These are phyloP conservation scores for Plantago lanceolata DNA, from an alignment of 305 asterid genomes.

Conservation along the genomic window DNA sequence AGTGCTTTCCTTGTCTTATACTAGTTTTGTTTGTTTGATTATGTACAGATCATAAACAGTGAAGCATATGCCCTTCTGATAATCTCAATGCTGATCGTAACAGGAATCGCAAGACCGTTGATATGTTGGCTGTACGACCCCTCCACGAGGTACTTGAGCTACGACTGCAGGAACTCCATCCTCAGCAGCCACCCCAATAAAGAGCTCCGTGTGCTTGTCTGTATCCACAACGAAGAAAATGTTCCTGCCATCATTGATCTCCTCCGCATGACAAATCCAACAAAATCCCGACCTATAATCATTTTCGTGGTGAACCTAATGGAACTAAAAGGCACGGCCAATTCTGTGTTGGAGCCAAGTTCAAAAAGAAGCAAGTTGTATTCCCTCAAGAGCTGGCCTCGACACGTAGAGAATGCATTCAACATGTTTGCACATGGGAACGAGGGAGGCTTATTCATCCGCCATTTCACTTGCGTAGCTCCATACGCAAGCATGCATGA, in stretches of 20 bases:
- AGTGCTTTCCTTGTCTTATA: not conserved
- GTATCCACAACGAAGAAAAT: conserved; percentile 45
- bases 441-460: conserved; percentile 26
- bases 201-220: conserved; percentile 44
- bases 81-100: conserved; percentile 41
- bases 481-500: conserved; percentile 45
- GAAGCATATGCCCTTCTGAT: conserved; percentile 47
- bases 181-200: conserved; percentile 31
- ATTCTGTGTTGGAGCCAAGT: conserved; percentile 40
- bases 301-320: conserved; percentile 38
- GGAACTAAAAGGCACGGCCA: conserved; percentile 56
- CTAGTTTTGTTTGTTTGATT: conserved; percentile 18
- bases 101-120: conserved; percentile 48
- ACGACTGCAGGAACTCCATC: conserved; percentile 30
- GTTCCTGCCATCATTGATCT: conserved; percentile 49
- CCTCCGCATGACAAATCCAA: conserved; percentile 44
- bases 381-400: conserved; percentile 37
- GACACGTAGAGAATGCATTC: conserved; percentile 37
- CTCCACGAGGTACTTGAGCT: conserved; percentile 37
- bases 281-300: conserved; percentile 29
- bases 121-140: conserved; percentile 51
- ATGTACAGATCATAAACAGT: conserved; percentile 36
- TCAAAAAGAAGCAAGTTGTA: conserved; percentile 23
- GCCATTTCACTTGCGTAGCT: conserved; percentile 37
- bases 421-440: conserved; percentile 31